Percentiles rank a stretch among this genome's conserved stretches.
Conservation (phyloP, 257 asterid genomes). For the Rubia yunnanensis region DNA sequence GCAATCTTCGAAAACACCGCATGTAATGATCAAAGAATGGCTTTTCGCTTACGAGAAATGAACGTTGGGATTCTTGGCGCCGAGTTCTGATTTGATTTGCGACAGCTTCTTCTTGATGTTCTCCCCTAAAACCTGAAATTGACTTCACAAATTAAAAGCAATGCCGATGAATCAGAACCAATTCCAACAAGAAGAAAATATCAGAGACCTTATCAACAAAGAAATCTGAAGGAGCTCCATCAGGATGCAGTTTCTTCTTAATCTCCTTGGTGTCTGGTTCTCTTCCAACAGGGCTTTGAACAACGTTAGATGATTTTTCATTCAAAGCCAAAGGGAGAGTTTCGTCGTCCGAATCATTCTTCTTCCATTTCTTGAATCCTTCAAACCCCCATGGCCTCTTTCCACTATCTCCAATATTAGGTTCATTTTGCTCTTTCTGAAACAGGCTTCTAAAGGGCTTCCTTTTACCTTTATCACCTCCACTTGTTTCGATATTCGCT, state of each 20-base stretch:
- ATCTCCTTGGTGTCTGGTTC: slow-evolving; percentile 56
- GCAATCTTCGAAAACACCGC: background rate
- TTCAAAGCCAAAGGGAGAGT: slow-evolving; percentile 39
- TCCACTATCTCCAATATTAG: slow-evolving; percentile 9
- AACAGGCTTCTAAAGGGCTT: slow-evolving; percentile 34
- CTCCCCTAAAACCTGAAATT: slow-evolving; percentile 52
- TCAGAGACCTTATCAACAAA: slow-evolving; percentile 61
- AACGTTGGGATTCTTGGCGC: slow-evolving; percentile 24
- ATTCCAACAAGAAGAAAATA: background rate
- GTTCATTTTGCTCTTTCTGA: slow-evolving; percentile 23
- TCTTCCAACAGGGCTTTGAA: slow-evolving; percentile 40
- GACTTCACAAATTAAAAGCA: background rate
- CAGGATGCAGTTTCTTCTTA: slow-evolving; percentile 61
- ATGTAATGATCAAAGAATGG: background rate
- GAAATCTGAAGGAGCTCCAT: slow-evolving; percentile 64
- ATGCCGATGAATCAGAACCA: background rate
- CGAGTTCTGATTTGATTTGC: slow-evolving; percentile 39
- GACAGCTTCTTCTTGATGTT: slow-evolving; percentile 53
- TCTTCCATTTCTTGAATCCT: slow-evolving; percentile 82
- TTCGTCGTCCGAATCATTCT: slow-evolving; percentile 41
- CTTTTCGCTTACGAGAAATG: slow-evolving; percentile 42
- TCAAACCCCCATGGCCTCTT: slow-evolving; percentile 60
- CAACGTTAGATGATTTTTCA: slow-evolving; percentile 40
- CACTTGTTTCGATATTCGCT: slow-evolving; percentile 22
- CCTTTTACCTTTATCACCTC: slow-evolving; percentile 29